These are phyloP conservation scores for Globisporangium abappressorium DNA, from an alignment of 352 stramenopile species.

Conservation along the genomic window DNA sequence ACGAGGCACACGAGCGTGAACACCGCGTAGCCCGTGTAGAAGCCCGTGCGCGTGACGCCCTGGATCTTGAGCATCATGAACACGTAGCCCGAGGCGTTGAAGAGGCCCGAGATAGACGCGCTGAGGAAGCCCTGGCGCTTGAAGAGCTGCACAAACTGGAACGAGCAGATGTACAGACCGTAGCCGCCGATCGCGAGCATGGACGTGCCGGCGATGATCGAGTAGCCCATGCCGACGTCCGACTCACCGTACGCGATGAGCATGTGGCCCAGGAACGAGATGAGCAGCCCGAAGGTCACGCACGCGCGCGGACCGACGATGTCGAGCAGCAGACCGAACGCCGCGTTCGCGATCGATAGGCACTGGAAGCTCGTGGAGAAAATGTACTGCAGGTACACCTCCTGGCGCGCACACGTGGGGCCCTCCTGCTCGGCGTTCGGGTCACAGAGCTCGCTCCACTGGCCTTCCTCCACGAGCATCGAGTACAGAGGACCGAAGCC, in stretches of 20 bases:
- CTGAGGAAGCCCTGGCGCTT: conserved; percentile 39
- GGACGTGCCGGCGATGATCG: conserved; percentile 24
- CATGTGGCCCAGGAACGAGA: conserved; percentile 43
- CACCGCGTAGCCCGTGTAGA: conserved; percentile 24
- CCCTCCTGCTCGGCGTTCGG: conserved; percentile 23
- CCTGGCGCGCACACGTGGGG: conserved; percentile 34
- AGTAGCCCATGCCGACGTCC: conserved; percentile 10
- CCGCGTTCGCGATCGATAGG: conserved; percentile 42
- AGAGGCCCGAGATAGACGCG: conserved; percentile 42
- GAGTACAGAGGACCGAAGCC: conserved; percentile 54
- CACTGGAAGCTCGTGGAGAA: conserved; percentile 50
- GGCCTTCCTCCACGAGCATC: conserved; percentile 34
- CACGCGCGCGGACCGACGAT: conserved; percentile 40
- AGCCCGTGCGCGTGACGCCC: conserved; percentile 32
- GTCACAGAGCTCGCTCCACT: conserved; percentile 44
- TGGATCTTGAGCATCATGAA: conserved; percentile 45
- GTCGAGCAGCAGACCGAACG: conserved; percentile 47
- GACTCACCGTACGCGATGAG: conserved; percentile 42
- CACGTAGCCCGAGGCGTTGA: conserved; percentile 53
- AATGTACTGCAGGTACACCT: conserved; percentile 49
- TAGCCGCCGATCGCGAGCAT: conserved; percentile 48
- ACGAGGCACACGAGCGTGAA: conserved; percentile 29
- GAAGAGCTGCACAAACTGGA: conserved; percentile 51
- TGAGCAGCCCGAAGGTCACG: conserved; percentile 29
- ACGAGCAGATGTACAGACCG: conserved; percentile 39